Base-by-base conservation (phyloP, 345 rosid genomes). In the Eucalyptus paniculata region DNA sequence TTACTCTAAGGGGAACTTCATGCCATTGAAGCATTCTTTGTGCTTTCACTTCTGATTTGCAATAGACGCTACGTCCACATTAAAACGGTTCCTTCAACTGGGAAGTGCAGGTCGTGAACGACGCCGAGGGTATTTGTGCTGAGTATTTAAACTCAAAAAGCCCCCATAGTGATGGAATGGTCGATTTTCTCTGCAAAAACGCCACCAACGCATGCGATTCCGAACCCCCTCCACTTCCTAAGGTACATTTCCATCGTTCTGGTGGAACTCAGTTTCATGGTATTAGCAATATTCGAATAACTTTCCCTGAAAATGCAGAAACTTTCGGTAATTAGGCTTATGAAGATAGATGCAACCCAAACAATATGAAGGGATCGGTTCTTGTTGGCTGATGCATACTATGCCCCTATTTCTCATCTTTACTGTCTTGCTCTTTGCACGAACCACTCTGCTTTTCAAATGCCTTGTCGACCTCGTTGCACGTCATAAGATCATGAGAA, bases 171-270 rank as follows among this genome's bases (percentile, higher is more conserved):
- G 92, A 88, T 90, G 90, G 95, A 28, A 93, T 98, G 88, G 90
- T 90, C 2, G 94, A 96, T 90, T 94, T 94, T 92, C 91, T 98
- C 26, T 98, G 99, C 89, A 95, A 95, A 89, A 97, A 95, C 88
- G 87, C 94, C 50, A 94, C 95, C 30, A 91, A 91, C 82, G 93
- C 97, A 87, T 98, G 99, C 90, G 90, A 47, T 49, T 92, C 91
- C 91, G 94, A 96, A 92, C 94, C 97, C n/a, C 97, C 99, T 50
- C 97, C 94, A 34, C 89, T 96, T 67, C 97, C 97, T 28, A 94
- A 95, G 98, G 99, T 97, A 94, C 34, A 62, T 62, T 13, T 62
- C 30, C 21, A 34, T 37, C 86, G 13, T 34, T 2, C 26, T 81
- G 21, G 42, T 40, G 47, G 30, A 26, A 34, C 50, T 26, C 50